Evolutionary conservation across 768 basidiomycete genomes (phyloP), one percentile per base, ranked within the genome.

Genomic region (Amanita phalloides): DNA sequence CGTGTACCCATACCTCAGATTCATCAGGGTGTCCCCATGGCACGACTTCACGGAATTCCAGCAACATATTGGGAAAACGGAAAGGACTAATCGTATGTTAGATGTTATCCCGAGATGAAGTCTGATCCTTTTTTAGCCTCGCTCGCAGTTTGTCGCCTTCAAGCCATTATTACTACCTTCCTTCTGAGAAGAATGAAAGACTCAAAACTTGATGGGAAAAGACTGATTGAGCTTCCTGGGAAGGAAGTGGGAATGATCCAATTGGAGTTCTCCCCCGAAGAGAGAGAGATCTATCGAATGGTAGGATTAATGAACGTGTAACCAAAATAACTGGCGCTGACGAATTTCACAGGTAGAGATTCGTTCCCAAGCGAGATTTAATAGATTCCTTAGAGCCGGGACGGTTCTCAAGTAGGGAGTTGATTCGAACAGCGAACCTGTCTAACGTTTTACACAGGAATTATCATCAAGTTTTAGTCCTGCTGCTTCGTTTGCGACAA

Each of bases 161-260:
- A 86, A 58, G 72, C 77, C 3, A 72, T 85, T 44, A 71, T 85
- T 45, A 58, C 61, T 10, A 62, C 71, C 0, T 79, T 77, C 60
- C 65, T 81, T 44, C 63, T 86, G 23, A 71, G 86, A 9, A 74
- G 86, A 41, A 80, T 77, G 67, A 84, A 84, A 57, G 73, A 81
- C 46, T 75, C 78, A 0, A 66, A 66, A 58, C 66, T 90, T 8
- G 81, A 86, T 58, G 86, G 86, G 6, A 78, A 80, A 61, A 74
- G 70, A 20, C 66, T 89, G n/a, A 76, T 87, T 39, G 76, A 82
- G 52, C 68, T 88, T 28, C 84, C 82, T 4, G 60, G 66, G 11
- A 84, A 83, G 65, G 68, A 68, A 2, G 64, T 82, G 6, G 64
- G 71, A 1, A 64, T 85, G 1, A 62, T 72, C 30, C 72, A 70